Percentiles rank a stretch among this genome's conserved stretches.
These are phyloP conservation scores for Coccomyxa subellipsoidea DNA, from an alignment of 163 green algal species.

Conservation along the genomic window DNA sequence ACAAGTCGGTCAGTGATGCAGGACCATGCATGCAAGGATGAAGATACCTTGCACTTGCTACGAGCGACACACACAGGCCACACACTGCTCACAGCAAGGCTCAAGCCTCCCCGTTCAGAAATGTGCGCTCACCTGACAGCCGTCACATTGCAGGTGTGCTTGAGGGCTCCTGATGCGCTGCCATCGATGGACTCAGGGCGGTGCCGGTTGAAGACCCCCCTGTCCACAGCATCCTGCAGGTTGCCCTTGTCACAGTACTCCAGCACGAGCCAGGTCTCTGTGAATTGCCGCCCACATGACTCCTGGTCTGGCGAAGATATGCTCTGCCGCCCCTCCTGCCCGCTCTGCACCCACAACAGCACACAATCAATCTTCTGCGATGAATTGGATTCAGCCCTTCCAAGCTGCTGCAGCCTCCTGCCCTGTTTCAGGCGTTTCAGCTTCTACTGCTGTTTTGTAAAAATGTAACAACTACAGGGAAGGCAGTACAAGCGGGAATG, in stretches of 20 bases:
- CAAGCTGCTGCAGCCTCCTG: too few relatives aligned
- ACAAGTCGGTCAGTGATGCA: too few relatives aligned
- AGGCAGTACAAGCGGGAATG: too few relatives aligned
- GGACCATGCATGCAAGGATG: too few relatives aligned
- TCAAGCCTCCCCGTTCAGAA: background rate
- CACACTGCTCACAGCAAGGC: too few relatives aligned
- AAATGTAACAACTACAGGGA: too few relatives aligned
- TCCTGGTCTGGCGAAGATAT: background rate
- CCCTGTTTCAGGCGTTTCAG: too few relatives aligned
- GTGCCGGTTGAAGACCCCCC: constrained; percentile 33
- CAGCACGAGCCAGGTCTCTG: constrained; percentile 49
- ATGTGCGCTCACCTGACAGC: background rate
- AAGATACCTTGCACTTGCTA: too few relatives aligned
- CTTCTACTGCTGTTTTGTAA: too few relatives aligned
- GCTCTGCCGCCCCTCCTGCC: background rate
- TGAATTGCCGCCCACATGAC: constrained; percentile 8
- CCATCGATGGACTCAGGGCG: background rate
- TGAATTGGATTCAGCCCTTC: too few relatives aligned
- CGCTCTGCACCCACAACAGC: background rate
- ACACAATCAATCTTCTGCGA: background rate
- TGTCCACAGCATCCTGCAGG: constrained; percentile 51
- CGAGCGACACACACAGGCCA: background rate
- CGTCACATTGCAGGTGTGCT: background rate
- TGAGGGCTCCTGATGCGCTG: background rate
- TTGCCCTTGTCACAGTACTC: constrained; percentile 57